These are phyloP conservation scores for Anastatica hierochuntica DNA, from an alignment of 345 rosid genomes.

Conservation along the genomic window DNA sequence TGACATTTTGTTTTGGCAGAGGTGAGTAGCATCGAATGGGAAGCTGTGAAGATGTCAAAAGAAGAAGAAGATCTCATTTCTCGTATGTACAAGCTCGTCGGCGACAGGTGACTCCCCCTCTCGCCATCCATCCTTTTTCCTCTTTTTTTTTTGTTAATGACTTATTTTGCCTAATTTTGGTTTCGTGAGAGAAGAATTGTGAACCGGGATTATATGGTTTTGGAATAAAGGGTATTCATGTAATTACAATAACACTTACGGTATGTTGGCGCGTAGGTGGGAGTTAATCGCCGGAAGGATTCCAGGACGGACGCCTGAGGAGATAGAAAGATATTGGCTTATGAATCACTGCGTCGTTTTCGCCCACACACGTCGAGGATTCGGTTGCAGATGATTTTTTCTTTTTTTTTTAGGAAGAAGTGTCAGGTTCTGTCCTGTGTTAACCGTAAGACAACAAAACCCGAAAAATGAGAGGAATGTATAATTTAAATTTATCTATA, in stretches of 20 bases:
- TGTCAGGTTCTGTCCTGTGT: no score
- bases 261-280: constrained; percentile 40
- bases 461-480: no score
- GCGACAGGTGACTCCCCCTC: constrained; percentile 60
- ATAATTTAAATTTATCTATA: constrained; percentile 9
- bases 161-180: no score
- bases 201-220: no score
- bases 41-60: constrained; percentile 72
- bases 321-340: constrained; percentile 88
- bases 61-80: constrained; percentile 92
- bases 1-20: constrained; percentile 30
- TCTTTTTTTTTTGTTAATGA: not conserved
- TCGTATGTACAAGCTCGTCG: constrained; percentile 85
- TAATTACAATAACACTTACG: no score
- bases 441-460: no score
- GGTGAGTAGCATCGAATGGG: constrained; percentile 94
- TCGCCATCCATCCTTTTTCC: not conserved
- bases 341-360: constrained; percentile 57
- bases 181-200: no score
- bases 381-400: constrained; percentile 12
- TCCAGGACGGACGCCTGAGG: constrained; percentile 77
- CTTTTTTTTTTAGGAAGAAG: not conserved
- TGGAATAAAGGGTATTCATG: not conserved
- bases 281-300: constrained; percentile 73
- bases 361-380: constrained; percentile 34